Conservation (phyloP, 345 rosid species). For the Citrus australasica region DNA sequence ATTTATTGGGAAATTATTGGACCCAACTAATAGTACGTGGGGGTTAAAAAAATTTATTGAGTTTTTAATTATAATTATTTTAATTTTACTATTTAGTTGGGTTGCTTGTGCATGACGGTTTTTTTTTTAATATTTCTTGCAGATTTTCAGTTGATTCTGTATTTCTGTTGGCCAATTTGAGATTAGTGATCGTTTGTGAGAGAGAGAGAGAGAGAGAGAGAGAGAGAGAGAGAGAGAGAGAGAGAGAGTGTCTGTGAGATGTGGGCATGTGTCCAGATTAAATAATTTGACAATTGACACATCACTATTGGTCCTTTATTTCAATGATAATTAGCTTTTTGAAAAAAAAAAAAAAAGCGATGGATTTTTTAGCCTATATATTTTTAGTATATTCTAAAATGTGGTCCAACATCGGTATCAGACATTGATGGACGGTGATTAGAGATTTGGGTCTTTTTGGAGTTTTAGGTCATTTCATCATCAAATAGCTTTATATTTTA, state of each 20-base stretch:
- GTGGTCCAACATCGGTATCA: neutral
- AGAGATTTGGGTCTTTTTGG: neutral
- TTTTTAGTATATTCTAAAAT: neutral
- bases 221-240: too few species aligned
- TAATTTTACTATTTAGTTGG: neutral
- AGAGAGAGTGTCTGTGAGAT: too few species aligned
- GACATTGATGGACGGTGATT: neutral
- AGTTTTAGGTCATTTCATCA: neutral
- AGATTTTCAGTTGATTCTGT: conserved; percentile 6
- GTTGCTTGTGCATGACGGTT: conserved; percentile 4
- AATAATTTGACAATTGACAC: neutral
- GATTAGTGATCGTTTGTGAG: conserved; percentile 5
- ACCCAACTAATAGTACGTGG: neutral
- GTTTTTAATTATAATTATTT: neutral
- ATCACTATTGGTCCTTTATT: neutral
- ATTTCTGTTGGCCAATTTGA: conserved; percentile 3
- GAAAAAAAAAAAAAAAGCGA: neutral
- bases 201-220: neutral
- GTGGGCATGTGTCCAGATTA: conserved; percentile 3
- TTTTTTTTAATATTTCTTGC: neutral
- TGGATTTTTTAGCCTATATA: neutral
- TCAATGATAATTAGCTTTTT: neutral
- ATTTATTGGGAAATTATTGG: conserved; percentile 1
- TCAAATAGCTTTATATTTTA: too few species aligned
- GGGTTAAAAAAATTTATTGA: neutral